These are phyloP conservation scores for Pulveroboletus sp. DNA, from an alignment of 1,284 basidiomycete species.

Conservation along the genomic window DNA sequence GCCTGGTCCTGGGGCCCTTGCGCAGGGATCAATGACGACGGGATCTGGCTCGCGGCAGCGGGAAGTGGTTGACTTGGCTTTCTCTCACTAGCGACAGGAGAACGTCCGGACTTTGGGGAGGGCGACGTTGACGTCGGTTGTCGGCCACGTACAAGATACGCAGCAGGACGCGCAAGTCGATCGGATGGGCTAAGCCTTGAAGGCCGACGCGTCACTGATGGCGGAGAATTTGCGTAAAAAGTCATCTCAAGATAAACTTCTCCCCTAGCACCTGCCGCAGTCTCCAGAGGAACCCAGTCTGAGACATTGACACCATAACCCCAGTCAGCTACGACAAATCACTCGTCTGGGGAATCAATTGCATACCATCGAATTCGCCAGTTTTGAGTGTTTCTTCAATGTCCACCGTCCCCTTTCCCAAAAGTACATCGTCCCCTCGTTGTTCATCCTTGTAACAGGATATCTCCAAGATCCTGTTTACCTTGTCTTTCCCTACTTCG, in stretches of 20 bases:
- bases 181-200: conserved; percentile 49
- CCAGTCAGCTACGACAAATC: conserved; percentile 9
- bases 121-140: conserved; percentile 7
- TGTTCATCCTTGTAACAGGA: conserved; percentile 67
- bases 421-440: conserved; percentile 51
- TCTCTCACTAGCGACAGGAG: conserved; percentile 14
- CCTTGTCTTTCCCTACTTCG: conserved; percentile 41
- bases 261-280: conserved; percentile 57
- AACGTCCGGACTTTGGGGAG: conserved; percentile 10
- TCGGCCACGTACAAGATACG: conserved; percentile 17
- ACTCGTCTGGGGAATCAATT: neutral
- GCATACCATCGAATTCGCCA: conserved; percentile 76
- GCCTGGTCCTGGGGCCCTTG: conserved; percentile 11
- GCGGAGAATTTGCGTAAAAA: conserved; percentile 63
- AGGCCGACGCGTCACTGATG: conserved; percentile 47
- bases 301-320: neutral
- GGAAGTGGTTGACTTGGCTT: conserved; percentile 8
- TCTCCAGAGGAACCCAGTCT: conserved; percentile 71
- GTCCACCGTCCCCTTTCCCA: conserved; percentile 64
- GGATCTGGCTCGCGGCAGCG: conserved; percentile 10
- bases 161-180: conserved; percentile 40
- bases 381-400: conserved; percentile 65
- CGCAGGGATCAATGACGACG: conserved; percentile 29
- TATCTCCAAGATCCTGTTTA: conserved; percentile 57
- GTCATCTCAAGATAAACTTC: conserved; percentile 82